Percentiles rank a stretch among this genome's conserved stretches.
These are phyloP conservation scores for Penicillium sp. DNA, from an alignment of 2,329 filamentous ascomycete genomes.

Conservation along the genomic window DNA sequence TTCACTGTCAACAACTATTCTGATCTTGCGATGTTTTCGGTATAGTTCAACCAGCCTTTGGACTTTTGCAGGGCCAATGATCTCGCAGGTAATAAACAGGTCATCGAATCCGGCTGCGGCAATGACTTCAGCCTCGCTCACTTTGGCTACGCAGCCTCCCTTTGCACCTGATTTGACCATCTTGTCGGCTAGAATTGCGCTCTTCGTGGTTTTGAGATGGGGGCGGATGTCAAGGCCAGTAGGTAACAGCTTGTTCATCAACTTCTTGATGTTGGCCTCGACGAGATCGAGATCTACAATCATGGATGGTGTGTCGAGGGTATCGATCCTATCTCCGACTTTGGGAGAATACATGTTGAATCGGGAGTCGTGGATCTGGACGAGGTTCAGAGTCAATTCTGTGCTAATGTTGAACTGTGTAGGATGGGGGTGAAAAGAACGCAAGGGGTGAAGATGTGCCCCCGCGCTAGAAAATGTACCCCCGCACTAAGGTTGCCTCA, in stretches of 20 bases:
- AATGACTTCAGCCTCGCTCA: conserved; percentile 49
- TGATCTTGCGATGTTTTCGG: conserved; percentile 36
- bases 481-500: not conserved
- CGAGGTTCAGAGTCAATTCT: not conserved
- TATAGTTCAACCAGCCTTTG: conserved; percentile 47
- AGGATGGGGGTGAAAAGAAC: not conserved
- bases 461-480: not conserved
- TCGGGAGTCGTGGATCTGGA: not conserved
- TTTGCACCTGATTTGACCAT: conserved; percentile 49
- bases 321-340: conserved; percentile 43
- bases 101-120: conserved; percentile 48
- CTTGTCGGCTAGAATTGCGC: conserved; percentile 45
- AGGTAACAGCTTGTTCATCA: conserved; percentile 48
- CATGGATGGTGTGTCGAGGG: conserved; percentile 57
- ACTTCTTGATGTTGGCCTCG: conserved; percentile 51
- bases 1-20: conserved; percentile 51
- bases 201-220: conserved; percentile 56
- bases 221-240: conserved; percentile 49
- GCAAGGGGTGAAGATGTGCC: not conserved
- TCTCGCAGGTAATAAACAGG: conserved; percentile 53
- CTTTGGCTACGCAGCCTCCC: conserved; percentile 54
- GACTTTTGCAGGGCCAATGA: conserved; percentile 50
- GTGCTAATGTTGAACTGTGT: not conserved
- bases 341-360: conserved; percentile 41
- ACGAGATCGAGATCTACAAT: conserved; percentile 54